These are phyloP conservation scores for Malus sylvestris DNA, from an alignment of 306 rosid genomes.

Conservation along the genomic window DNA sequence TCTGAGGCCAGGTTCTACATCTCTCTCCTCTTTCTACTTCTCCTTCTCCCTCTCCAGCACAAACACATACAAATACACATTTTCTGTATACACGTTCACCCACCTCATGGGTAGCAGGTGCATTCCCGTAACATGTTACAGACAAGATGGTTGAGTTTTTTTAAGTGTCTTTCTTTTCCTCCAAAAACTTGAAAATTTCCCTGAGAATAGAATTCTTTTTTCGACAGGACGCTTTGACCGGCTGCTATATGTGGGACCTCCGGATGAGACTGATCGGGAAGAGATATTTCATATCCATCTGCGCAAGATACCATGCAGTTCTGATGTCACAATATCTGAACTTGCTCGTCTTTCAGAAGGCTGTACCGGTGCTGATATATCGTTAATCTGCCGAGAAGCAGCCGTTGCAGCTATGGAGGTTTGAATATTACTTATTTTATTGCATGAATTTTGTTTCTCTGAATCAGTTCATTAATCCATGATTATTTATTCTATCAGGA, in stretches of 20 bases:
- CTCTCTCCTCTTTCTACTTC: not conserved
- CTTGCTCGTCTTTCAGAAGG: slow-evolving; percentile 61
- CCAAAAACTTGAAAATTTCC: not conserved
- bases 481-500: slow-evolving; percentile 39
- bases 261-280: slow-evolving; percentile 67
- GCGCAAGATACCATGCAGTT: slow-evolving; percentile 56
- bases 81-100: not conserved
- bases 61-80: not conserved
- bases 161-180: not conserved
- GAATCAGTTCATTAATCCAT: slow-evolving; percentile 10
- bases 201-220: slow-evolving; percentile 4
- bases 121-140: not conserved
- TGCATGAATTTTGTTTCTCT: not conserved
- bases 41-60: not conserved
- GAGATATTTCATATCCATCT: slow-evolving; percentile 78
- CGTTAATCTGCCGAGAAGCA: slow-evolving; percentile 75
- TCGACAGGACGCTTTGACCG: slow-evolving; percentile 86
- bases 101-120: not conserved
- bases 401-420: slow-evolving; percentile 83
- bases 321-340: slow-evolving; percentile 54
- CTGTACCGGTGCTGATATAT: slow-evolving; percentile 84
- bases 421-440: slow-evolving; percentile 17
- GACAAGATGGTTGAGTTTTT: not conserved
- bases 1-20: slow-evolving; percentile 67
- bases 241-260: slow-evolving; percentile 82